Conservation (phyloP, 371 early-diverging fungal genomes). For the Fennellomyces sp. region DNA sequence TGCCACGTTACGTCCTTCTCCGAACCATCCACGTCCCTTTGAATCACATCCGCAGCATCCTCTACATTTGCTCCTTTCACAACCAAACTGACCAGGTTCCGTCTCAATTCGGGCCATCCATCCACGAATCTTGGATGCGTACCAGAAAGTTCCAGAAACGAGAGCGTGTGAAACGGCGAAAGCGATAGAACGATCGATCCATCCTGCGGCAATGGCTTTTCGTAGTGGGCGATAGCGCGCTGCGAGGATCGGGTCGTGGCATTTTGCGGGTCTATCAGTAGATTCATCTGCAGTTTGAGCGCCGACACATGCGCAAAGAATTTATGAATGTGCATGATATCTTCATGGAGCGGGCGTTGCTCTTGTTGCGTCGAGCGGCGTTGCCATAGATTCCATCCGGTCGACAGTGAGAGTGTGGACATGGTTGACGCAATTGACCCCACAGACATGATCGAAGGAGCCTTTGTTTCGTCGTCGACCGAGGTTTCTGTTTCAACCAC, state of each 20-base stretch:
- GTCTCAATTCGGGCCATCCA: conserved; percentile 49
- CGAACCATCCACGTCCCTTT: conserved; percentile 35
- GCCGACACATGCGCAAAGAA: conserved; percentile 50
- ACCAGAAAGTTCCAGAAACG: conserved; percentile 54
- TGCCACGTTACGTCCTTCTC: conserved; percentile 33
- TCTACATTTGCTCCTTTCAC: conserved; percentile 50
- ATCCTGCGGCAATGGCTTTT: conserved; percentile 41
- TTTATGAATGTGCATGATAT: conserved; percentile 58
- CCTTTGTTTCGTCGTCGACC: conserved; percentile 35
- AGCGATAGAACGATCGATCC: conserved; percentile 42
- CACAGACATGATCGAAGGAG: conserved; percentile 56
- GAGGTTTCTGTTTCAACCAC: conserved; percentile 37
- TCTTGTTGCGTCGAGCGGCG: conserved; percentile 6
- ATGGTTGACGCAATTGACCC: conserved; percentile 57
- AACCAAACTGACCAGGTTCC: conserved; percentile 45
- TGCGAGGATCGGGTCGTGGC: conserved; percentile 47
- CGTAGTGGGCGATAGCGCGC: conserved; percentile 50
- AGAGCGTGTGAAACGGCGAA: conserved; percentile 41
- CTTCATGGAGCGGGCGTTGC: conserved; percentile 43
- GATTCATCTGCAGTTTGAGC: conserved; percentile 52
- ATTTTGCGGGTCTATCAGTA: conserved; percentile 29
- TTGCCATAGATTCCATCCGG: conserved; percentile 70
- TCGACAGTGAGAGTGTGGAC: conserved; percentile 62
- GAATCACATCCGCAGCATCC: conserved; percentile 45
- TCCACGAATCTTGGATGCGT: conserved; percentile 50